Evolutionary conservation across 768 basidiomycete genomes (phyloP).

Genomic region (Podaxis sp.): DNA sequence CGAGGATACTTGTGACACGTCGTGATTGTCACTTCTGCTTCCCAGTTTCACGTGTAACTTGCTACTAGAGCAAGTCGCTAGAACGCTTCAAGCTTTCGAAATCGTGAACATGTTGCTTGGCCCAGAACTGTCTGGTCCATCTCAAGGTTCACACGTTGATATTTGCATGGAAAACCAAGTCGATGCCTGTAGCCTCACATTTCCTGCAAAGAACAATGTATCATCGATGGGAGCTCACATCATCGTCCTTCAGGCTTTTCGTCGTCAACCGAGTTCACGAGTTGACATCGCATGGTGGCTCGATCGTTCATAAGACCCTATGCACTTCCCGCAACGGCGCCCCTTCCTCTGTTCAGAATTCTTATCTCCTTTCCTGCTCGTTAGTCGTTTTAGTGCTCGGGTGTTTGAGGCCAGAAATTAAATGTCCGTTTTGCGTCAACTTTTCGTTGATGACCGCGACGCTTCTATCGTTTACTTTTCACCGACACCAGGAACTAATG

Average conservation of each 20-base stretch:
- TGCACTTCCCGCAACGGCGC: too few species aligned
- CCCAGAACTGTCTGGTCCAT: neutral
- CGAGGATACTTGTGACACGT: neutral
- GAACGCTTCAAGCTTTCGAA: neutral
- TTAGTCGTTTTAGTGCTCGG: neutral
- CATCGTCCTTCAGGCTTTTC: too few species aligned
- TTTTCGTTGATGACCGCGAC: neutral
- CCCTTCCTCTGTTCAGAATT: neutral
- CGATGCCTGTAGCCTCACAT: too few species aligned
- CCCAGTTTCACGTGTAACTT: neutral
- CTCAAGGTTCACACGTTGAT: neutral
- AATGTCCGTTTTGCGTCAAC: neutral
- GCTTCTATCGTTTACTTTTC: neutral
- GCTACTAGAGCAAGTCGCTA: too few species aligned
- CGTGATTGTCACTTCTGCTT: neutral
- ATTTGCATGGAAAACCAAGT: too few species aligned
- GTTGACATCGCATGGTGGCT: too few species aligned
- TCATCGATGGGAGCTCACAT: too few species aligned
- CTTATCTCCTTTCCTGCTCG: neutral
- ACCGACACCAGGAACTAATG: neutral
- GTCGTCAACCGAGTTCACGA: too few species aligned
- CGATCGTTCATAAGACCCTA: too few species aligned
- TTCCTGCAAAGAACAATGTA: too few species aligned
- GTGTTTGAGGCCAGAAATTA: neutral
- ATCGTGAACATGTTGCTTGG: neutral